phyloP scores from a whole-genome alignment of 768 basidiomycete genomes.

The Chalciporus chontae region DNA sequence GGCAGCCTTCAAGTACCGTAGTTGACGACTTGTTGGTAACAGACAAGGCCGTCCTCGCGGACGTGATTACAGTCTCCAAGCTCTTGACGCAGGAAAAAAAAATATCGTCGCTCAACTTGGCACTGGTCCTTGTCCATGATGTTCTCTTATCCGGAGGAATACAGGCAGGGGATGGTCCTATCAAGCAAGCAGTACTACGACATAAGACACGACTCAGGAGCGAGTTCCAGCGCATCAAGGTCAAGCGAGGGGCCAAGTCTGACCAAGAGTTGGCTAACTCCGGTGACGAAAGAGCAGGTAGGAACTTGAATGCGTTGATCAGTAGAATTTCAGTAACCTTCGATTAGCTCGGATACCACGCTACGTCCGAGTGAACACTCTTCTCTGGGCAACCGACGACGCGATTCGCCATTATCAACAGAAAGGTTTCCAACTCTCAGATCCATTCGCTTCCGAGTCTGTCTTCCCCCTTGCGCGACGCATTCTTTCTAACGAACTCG shows the following conservation, averaged over 20 bases:
- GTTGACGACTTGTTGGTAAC: constrained; percentile 7
- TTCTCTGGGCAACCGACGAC: constrained; percentile 61
- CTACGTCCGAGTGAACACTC: constrained; percentile 81
- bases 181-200: constrained; percentile 82
- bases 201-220: constrained; percentile 88
- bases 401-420: constrained; percentile 55
- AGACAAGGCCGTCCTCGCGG: constrained; percentile 77
- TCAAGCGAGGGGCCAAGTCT: constrained; percentile 65
- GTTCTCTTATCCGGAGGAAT: constrained; percentile 80
- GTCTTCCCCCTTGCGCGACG: not conserved
- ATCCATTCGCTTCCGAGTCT: constrained; percentile 54
- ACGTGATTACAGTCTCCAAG: constrained; percentile 64
- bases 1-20: not conserved
- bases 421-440: constrained; percentile 51
- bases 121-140: constrained; percentile 89
- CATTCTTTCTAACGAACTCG: constrained; percentile 3
- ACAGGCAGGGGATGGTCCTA: constrained; percentile 85
- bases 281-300: constrained; percentile 64
- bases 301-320: constrained; percentile 10
- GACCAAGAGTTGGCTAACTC: constrained; percentile 61
- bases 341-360: constrained; percentile 66
- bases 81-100: constrained; percentile 73
- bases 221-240: constrained; percentile 82
- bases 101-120: constrained; percentile 71
- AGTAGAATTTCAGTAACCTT: not conserved